Conservation (phyloP, 306 rosid species). For the Trifolium subterraneum region DNA sequence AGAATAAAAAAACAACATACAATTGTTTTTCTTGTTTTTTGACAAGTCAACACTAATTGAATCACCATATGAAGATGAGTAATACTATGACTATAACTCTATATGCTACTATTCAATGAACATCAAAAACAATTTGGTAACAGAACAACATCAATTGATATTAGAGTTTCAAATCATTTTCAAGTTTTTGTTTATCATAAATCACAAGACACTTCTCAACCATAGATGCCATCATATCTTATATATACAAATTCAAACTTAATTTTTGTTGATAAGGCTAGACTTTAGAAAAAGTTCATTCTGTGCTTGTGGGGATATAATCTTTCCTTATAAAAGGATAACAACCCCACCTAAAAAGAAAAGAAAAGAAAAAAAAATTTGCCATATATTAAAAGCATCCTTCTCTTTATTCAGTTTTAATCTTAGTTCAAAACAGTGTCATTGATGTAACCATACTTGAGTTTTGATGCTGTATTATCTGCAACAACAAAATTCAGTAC, state of each 20-base stretch:
- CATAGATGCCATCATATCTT: neutral
- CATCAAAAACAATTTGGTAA: no score
- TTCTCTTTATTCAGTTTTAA: neutral
- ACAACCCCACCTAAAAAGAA: neutral
- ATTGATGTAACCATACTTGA: neutral
- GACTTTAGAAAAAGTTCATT: neutral
- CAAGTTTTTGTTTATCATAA: no score
- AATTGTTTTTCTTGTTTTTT: neutral
- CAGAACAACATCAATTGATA: no score
- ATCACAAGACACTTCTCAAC: neutral
- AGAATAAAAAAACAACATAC: neutral
- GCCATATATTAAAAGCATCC: neutral
- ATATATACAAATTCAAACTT: neutral
- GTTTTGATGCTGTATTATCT: neutral
- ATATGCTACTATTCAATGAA: neutral
- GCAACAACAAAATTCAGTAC: neutral
- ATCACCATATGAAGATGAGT: neutral
- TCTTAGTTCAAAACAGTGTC: neutral
- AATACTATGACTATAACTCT: no score
- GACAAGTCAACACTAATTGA: neutral
- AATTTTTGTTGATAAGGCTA: neutral
- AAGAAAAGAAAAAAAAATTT: neutral
- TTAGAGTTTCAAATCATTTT: no score
- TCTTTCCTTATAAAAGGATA: neutral
- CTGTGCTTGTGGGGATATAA: neutral